Base-by-base conservation (phyloP, 2,329 filamentous ascomycete genomes). In the Phialophora chinensis region DNA sequence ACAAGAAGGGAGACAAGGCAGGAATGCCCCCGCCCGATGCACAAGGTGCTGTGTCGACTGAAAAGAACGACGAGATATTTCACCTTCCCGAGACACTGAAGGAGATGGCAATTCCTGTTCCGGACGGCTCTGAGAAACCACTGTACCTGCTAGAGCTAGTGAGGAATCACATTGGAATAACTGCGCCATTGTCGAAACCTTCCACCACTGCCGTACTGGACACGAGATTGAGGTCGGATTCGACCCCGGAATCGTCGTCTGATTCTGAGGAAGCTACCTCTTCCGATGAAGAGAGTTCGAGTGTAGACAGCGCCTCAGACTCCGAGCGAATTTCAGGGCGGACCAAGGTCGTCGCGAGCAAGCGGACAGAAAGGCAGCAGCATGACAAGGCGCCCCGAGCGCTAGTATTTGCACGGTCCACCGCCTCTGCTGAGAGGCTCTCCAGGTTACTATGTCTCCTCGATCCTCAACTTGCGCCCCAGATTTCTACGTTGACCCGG, bases 381-480 rank as follows among this genome's bases (percentile, higher is more conserved):
- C 92, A 0, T 92, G 97, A 79, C 91, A 93, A 73, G 93, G 97
- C 79, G 91, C 94, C 77, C 97, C 90, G 91, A 0, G 85, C 89
- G 74, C 96, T 99, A 74, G 89, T 99, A 69, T 99, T 99, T 82
- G 93, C 91, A 83, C 98, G 98, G 80, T 88, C 92, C 55, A 96
- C 93, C 1, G 85, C 89, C 63, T 97, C 95, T 0, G 94, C 95
- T 8, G 91, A 93, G 71, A 88, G 95, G 65, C 85, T 99, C 4
- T 93, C 97, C 74, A 91, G 97, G 76, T 85, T 96, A 63, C 86
- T 99, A 11, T 89, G 92, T 35, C 84, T 94, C 6, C 88, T 99
- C 14, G 88, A 90, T 49, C 94, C 98, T 81, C 88, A 92, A 61
- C 92, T 97, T 35, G 97, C 94, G 1, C 89, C 93, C 1, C 84